These are phyloP conservation scores for Gryganskiella cystojenkinii DNA, from an alignment of 192 early-diverging fungal genomes.

Conservation along the genomic window DNA sequence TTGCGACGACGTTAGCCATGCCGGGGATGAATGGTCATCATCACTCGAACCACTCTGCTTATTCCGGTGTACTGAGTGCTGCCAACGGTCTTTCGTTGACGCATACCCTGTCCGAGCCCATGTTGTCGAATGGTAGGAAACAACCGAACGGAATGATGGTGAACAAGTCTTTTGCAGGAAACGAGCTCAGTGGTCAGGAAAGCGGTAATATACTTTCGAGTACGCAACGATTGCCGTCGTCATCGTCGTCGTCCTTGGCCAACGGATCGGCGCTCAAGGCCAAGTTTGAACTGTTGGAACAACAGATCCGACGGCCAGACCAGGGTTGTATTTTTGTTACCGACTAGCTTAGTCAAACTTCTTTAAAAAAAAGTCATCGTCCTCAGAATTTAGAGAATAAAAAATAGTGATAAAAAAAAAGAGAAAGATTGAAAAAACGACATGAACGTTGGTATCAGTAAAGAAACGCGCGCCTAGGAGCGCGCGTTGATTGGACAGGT, in stretches of 20 bases:
- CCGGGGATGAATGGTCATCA: no score
- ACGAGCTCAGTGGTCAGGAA: background rate
- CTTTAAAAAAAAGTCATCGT: background rate
- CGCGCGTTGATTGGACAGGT: no score
- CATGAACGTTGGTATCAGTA: no score
- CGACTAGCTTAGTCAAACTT: conserved; percentile 2
- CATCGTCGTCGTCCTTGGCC: background rate
- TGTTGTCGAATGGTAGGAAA: background rate
- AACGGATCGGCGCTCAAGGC: conserved; percentile 4
- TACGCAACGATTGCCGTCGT: conserved; percentile 1
- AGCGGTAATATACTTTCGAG: no score
- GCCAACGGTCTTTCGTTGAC: background rate
- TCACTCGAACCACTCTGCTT: background rate
- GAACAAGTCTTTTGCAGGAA: background rate
- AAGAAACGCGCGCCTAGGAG: no score
- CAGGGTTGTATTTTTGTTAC: conserved; percentile 41
- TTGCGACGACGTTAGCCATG: no score
- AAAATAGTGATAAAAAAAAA: no score
- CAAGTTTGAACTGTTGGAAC: conserved; percentile 30
- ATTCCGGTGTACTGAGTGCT: background rate
- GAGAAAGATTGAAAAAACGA: no score
- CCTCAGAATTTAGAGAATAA: no score
- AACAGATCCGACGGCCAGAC: conserved; percentile 40
- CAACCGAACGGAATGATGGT: background rate
- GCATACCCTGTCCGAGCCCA: background rate